Evolutionary conservation across 108 stramenopile genomes (phyloP).

Genomic region (Nannochloropsis oceanica): DNA sequence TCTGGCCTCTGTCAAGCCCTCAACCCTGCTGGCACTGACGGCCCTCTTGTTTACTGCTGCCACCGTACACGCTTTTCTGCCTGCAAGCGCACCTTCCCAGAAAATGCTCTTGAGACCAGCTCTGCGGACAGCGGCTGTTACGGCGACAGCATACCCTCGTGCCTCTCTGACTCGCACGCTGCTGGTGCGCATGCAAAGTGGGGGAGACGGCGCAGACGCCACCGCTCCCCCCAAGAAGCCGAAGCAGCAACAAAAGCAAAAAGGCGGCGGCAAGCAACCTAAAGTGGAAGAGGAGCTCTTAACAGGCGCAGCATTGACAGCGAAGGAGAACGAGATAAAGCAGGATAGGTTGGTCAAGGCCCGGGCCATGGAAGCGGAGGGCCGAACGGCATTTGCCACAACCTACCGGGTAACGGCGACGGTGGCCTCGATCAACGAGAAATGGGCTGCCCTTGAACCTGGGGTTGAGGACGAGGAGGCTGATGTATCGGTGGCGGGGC

Average conservation of each 20-base stretch:
- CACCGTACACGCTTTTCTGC: background rate
- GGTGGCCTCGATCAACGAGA: slow-evolving; percentile 41
- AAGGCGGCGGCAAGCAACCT: background rate
- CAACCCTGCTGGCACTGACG: background rate
- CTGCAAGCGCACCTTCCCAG: background rate
- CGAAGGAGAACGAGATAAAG: slow-evolving; percentile 52
- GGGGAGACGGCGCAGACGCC: background rate
- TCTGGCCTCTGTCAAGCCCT: background rate
- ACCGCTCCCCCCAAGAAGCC: background rate
- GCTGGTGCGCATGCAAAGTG: background rate
- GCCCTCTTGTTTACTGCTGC: background rate
- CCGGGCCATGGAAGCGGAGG: slow-evolving; percentile 54
- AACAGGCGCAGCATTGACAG: background rate
- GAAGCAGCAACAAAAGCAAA: background rate
- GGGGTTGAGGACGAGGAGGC: slow-evolving; percentile 58
- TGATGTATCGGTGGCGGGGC: slow-evolving; percentile 66
- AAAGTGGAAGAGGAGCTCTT: background rate
- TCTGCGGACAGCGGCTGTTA: background rate
- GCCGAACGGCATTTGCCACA: slow-evolving; percentile 65
- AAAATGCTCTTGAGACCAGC: background rate
- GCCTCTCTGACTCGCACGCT: background rate
- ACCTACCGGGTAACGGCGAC: slow-evolving; percentile 48
- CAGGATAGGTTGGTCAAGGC: slow-evolving; percentile 57
- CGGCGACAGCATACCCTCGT: background rate
- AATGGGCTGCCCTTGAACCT: slow-evolving; percentile 50